These are phyloP conservation scores for Chytridium lagenaria DNA, from an alignment of 371 early-diverging fungal species.

Conservation along the genomic window DNA sequence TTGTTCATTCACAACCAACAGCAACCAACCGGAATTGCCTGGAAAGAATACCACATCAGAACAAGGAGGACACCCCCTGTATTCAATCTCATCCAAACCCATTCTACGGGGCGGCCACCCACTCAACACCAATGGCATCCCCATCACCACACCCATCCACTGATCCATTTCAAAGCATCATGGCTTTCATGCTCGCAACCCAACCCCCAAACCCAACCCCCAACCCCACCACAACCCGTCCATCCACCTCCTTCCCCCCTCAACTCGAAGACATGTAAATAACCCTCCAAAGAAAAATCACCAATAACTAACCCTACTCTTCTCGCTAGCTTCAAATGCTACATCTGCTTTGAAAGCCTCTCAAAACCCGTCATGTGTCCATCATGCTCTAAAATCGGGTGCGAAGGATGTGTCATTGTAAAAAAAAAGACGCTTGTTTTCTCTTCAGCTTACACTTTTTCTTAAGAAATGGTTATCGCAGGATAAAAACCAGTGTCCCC, in stretches of 20 bases:
- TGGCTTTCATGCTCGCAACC: neutral
- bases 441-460: neutral
- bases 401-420: slow-evolving; percentile 47
- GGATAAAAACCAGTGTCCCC: slow-evolving; percentile 45
- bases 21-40: too few species aligned
- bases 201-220: neutral
- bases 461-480: slow-evolving; percentile 53
- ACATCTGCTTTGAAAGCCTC: slow-evolving; percentile 49
- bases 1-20: too few species aligned
- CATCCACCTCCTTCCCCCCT: slow-evolving; percentile 29
- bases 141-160: too few species aligned
- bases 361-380: slow-evolving; percentile 51
- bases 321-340: slow-evolving; percentile 48
- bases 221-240: neutral
- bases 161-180: neutral
- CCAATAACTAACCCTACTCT: neutral
- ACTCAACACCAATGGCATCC: too few species aligned
- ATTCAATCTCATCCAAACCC: too few species aligned
- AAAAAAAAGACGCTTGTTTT: neutral
- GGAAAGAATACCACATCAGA: too few species aligned
- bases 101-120: too few species aligned
- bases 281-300: neutral
- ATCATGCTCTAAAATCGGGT: slow-evolving; percentile 49
- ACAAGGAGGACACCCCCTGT: too few species aligned
- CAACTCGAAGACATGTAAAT: slow-evolving; percentile 42